phyloP scores from a whole-genome alignment of 2,329 filamentous ascomycete genomes.

The Cladosporium sp. region DNA sequence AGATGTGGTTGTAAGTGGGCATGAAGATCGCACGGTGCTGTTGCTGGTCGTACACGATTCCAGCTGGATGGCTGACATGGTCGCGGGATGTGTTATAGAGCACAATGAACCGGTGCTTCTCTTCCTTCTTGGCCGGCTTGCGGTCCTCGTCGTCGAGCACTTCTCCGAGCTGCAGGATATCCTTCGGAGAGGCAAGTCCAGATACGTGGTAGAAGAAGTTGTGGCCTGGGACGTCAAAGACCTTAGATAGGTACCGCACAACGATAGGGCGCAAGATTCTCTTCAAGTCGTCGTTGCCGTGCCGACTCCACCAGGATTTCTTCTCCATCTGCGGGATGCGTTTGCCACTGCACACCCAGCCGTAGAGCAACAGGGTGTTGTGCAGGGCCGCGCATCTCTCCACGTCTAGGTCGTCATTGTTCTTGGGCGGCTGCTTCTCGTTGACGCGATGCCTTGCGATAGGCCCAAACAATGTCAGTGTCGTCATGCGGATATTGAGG shows the following conservation, averaged over 20 bases:
- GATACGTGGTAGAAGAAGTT: conserved; percentile 32
- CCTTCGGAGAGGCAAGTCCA: conserved; percentile 23
- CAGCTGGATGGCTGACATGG: conserved; percentile 29
- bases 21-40: conserved; percentile 29
- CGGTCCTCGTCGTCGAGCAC: conserved; percentile 28
- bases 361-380: conserved; percentile 31
- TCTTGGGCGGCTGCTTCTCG: conserved; percentile 19
- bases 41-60: conserved; percentile 30
- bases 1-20: conserved; percentile 32
- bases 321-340: conserved; percentile 28
- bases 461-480: conserved; percentile 24
- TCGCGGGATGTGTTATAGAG: conserved; percentile 28
- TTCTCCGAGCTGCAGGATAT: conserved; percentile 28
- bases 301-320: conserved; percentile 29
- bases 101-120: conserved; percentile 29
- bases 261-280: conserved; percentile 25
- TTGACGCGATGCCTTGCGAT: conserved; percentile 31
- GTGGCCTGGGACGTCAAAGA: conserved; percentile 30
- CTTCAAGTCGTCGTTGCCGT: conserved; percentile 25
- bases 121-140: conserved; percentile 12
- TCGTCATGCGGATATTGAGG: conserved; percentile 15
- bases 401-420: conserved; percentile 24
- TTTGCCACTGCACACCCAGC: conserved; percentile 31
- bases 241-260: conserved; percentile 28
- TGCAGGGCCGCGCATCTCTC: conserved; percentile 31